Conservation (phyloP, 1,139 yeast species). For the Geotrichum restrictum region DNA sequence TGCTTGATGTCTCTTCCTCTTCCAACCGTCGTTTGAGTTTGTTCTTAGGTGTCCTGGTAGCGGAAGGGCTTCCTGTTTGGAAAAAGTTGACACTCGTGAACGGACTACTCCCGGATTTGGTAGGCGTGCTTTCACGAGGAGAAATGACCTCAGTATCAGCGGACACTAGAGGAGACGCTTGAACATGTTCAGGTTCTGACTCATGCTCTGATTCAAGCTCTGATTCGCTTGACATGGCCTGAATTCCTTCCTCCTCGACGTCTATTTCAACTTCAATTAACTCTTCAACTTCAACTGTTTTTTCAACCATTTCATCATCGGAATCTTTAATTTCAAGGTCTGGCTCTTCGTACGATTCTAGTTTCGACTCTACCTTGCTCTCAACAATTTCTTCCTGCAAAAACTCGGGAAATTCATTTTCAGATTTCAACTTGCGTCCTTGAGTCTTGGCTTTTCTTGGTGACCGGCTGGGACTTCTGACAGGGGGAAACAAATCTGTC, state of each 20-base stretch:
- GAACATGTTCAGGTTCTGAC: background rate
- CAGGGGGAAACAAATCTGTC: background rate
- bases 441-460: constrained; percentile 16
- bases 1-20: constrained; percentile 12
- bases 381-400: constrained; percentile 9
- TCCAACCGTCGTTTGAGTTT: constrained; percentile 20
- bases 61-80: constrained; percentile 36
- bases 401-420: constrained; percentile 19
- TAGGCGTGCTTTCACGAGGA: background rate
- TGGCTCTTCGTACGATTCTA: background rate
- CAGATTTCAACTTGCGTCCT: background rate
- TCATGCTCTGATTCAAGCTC: constrained; percentile 9
- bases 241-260: constrained; percentile 2
- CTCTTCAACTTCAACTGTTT: constrained; percentile 8
- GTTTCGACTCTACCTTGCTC: constrained; percentile 2
- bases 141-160: background rate
- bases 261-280: background rate
- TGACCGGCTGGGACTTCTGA: constrained; percentile 15
- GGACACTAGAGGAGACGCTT: background rate
- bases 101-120: constrained; percentile 31
- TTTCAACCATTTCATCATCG: constrained; percentile 3
- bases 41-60: constrained; percentile 15
- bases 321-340: background rate
- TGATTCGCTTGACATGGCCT: background rate
- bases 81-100: constrained; percentile 45